Base-by-base conservation (phyloP, 768 basidiomycete genomes). In the Chiua virens region DNA sequence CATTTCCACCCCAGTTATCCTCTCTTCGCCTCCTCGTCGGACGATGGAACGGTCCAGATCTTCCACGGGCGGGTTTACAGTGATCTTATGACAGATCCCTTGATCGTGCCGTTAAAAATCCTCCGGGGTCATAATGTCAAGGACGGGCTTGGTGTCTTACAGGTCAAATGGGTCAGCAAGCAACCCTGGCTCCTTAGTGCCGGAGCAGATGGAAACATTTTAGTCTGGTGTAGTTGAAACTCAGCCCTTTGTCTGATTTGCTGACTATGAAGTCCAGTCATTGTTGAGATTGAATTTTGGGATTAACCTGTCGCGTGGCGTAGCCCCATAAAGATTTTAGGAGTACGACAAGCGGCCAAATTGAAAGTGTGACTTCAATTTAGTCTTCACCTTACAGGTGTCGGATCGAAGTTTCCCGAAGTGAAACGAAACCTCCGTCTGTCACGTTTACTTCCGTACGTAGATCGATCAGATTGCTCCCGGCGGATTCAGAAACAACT, bases 61-160 rank as follows among this genome's bases (percentile, higher is more conserved):
- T 98, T 99, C 83, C 97, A 99, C 70, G 82, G 89, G 28, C 83
- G 95, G 54, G 89, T 98, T 40, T 98, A 90, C 73, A 88, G 83
- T 63, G 97, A 99, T 69, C 79, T 98, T 41, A 89, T 97, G 84
- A 95, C 91, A 40, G 96, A 99, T 71, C 96, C 97, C 28, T 76
- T 98, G 52, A 98, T 99, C 61, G 96, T 99, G 1, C 97, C 97
- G 18, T 75, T 99, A 63, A 98, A 98, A 73, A 96, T 98, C 46
- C 78, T 99, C 41, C 79, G 90, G 30, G 97, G 95, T n/a, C 97
- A 98, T 69, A 75, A 80, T 40, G 73, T 98, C 47, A 80, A 73
- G 53, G 92, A 95, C 27, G 90, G 89, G 2, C 79, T 98, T 21
- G 97, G 97, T 35, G 95, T 98, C 47, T 77, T 98, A 52, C 89